A percentile compares a stretch with the other conserved stretches of the same genome.
Conservation (phyloP, 1,284 basidiomycete species). For the Xerocomus cyaneibrunnescens region DNA sequence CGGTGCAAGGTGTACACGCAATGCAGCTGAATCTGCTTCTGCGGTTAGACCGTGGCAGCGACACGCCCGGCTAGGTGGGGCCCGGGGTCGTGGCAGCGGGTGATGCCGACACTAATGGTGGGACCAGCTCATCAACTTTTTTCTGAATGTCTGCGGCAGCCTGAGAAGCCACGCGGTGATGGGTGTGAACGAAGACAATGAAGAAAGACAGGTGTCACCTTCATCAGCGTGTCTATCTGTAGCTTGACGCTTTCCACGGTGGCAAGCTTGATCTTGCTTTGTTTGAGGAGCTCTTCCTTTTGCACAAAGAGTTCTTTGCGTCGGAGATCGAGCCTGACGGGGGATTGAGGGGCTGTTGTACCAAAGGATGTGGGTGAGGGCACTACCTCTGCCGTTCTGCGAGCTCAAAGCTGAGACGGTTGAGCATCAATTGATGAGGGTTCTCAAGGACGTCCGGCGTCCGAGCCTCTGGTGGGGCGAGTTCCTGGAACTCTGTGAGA, state of each 20-base stretch:
- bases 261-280: conserved; percentile 61
- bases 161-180: conserved; percentile 37
- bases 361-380: conserved; percentile 6
- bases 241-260: conserved; percentile 73
- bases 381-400: conserved; percentile 73
- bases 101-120: conserved; percentile 38
- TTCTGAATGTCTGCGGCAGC: conserved; percentile 68
- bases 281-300: conserved; percentile 73
- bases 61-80: conserved; percentile 16
- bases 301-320: conserved; percentile 61
- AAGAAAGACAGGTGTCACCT: conserved; percentile 43
- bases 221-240: conserved; percentile 71
- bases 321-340: conserved; percentile 58
- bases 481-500: conserved; percentile 59
- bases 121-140: conserved; percentile 68
- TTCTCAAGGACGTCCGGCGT: conserved; percentile 58
- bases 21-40: not conserved
- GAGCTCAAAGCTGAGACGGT: conserved; percentile 77
- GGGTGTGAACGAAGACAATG: conserved; percentile 11
- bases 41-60: not conserved
- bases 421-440: conserved; percentile 79
- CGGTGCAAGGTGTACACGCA: not conserved
- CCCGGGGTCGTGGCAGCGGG: conserved; percentile 27
- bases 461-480: conserved; percentile 66
- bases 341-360: conserved; percentile 8